These are phyloP conservation scores for Penicillium sp. DNA, from an alignment of 2,329 filamentous ascomycete genomes.

Conservation along the genomic window DNA sequence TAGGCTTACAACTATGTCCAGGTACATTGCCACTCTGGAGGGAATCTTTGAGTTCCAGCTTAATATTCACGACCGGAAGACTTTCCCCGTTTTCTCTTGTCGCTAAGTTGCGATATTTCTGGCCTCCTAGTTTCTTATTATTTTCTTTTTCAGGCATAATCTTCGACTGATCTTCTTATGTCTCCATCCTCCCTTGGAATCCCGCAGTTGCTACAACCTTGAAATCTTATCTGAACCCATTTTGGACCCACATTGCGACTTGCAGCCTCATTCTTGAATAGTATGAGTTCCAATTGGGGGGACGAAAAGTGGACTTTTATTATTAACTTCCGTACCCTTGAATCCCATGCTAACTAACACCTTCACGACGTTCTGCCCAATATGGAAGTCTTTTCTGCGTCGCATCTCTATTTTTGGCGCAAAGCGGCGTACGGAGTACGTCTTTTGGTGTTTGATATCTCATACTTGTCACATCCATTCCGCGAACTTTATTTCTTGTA, in stretches of 20 bases:
- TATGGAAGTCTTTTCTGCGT: constrained; percentile 3
- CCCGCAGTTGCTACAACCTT: not conserved
- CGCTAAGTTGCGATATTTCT: constrained; percentile 30
- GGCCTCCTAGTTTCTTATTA: not conserved
- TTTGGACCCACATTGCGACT: not conserved
- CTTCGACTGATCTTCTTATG: not conserved
- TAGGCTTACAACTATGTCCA: constrained; percentile 20
- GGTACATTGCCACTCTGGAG: constrained; percentile 50
- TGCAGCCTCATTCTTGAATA: not conserved
- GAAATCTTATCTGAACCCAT: not conserved
- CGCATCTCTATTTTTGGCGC: constrained; percentile 26
- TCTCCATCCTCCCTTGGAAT: not conserved
- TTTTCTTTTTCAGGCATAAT: not conserved
- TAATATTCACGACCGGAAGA: constrained; percentile 50
- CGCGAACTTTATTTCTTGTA: constrained; percentile 11
- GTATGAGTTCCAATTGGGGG: not conserved
- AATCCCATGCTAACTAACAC: not conserved
- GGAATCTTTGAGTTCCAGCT: constrained; percentile 52
- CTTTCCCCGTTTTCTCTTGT: constrained; percentile 46
- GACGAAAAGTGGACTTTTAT: not conserved
- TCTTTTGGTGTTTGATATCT: constrained; percentile 6
- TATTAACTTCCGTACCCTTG: not conserved
- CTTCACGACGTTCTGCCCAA: not conserved
- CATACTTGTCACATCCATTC: constrained; percentile 8
- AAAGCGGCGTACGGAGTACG: constrained; percentile 18